These are phyloP conservation scores for Ophiostoma tasmaniense DNA, from an alignment of 2,329 filamentous ascomycete species.

Conservation along the genomic window DNA sequence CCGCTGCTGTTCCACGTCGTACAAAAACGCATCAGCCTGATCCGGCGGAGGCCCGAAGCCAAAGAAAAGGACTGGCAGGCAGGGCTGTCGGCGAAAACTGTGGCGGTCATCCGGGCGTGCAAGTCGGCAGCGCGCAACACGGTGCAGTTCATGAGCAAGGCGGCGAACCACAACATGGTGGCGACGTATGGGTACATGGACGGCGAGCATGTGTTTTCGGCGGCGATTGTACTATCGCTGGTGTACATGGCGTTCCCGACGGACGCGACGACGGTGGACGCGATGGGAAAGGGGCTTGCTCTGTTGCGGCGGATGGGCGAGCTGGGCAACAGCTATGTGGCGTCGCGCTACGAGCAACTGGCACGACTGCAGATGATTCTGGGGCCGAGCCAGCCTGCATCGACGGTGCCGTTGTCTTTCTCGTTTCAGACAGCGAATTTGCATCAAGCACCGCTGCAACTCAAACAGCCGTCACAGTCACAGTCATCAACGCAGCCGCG, in stretches of 20 bases:
- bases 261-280: conserved; percentile 35
- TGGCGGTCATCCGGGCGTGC: conserved; percentile 44
- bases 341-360: conserved; percentile 29
- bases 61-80: conserved; percentile 36
- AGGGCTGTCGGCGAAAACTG: conserved; percentile 39
- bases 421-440: neutral
- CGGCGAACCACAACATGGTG: conserved; percentile 41
- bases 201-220: conserved; percentile 47
- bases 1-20: conserved; percentile 47
- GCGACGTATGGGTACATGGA: conserved; percentile 52
- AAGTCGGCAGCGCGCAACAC: conserved; percentile 42
- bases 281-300: conserved; percentile 35
- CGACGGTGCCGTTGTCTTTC: neutral
- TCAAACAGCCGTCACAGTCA: neutral
- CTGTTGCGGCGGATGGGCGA: conserved; percentile 44
- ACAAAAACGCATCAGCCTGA: conserved; percentile 35
- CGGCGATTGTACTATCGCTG: conserved; percentile 46
- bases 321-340: conserved; percentile 43
- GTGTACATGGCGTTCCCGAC: conserved; percentile 44
- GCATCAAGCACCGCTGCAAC: neutral
- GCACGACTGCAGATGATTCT: conserved; percentile 17
- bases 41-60: conserved; percentile 21
- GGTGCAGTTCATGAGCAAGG: conserved; percentile 40
- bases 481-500: neutral
- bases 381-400: neutral